These are phyloP conservation scores for Aspergillus oerlinghausenensis DNA, from an alignment of 2,329 filamentous ascomycete genomes.

Conservation along the genomic window DNA sequence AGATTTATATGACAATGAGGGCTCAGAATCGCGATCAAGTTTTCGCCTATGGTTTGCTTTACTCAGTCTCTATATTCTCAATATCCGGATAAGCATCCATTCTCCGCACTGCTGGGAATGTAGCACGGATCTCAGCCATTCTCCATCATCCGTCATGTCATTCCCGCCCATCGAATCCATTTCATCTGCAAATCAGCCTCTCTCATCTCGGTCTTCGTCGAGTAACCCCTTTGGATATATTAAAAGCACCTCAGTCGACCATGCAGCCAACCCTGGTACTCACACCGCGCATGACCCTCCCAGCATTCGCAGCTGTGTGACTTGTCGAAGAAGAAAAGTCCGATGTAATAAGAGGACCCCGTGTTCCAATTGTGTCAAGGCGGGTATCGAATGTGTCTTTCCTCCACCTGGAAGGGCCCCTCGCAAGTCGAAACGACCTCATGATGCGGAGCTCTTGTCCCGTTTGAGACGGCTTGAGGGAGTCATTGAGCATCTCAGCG, in stretches of 20 bases:
- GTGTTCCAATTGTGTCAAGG: constrained; percentile 46
- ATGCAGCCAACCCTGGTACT: not conserved
- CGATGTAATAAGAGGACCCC: constrained; percentile 46
- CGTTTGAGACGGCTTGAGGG: constrained; percentile 56
- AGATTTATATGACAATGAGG: not conserved
- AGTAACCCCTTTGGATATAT: constrained; percentile 4
- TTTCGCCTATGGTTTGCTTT: constrained; percentile 1
- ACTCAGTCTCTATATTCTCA: not conserved
- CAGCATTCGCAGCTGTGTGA: constrained; percentile 43
- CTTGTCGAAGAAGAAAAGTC: constrained; percentile 45
- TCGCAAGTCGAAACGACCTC: constrained; percentile 53
- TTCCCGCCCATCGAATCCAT: constrained; percentile 9
- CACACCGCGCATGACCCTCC: constrained; percentile 15
- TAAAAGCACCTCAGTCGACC: not conserved
- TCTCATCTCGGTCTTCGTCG: constrained; percentile 1
- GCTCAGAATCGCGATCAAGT: not conserved
- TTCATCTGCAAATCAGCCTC: constrained; percentile 3
- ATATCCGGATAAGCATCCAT: not conserved
- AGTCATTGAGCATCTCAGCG: constrained; percentile 57
- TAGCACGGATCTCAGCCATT: not conserved
- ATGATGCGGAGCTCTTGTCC: constrained; percentile 57
- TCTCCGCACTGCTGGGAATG: constrained; percentile 7
- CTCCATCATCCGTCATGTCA: constrained; percentile 12
- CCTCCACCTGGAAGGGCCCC: constrained; percentile 58
- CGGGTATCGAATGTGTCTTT: constrained; percentile 58